These are phyloP conservation scores for Aspergillus melleus DNA, from an alignment of 2,329 filamentous ascomycete genomes.

Conservation along the genomic window DNA sequence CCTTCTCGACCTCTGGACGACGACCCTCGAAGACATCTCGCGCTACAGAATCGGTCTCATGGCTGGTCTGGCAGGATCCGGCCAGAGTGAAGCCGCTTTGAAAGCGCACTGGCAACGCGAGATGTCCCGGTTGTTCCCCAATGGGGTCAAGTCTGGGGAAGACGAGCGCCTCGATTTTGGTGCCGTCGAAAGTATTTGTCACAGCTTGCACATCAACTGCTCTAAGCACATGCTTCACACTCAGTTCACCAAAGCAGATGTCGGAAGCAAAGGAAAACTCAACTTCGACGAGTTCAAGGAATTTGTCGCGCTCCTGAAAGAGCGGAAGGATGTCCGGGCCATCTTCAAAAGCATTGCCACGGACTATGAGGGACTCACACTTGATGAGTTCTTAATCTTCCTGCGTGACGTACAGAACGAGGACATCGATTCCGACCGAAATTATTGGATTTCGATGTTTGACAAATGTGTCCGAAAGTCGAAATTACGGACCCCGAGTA, in stretches of 20 bases:
- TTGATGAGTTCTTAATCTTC: slow-evolving; percentile 74
- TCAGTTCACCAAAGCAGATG: slow-evolving; percentile 73
- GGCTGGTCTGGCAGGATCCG: slow-evolving; percentile 75
- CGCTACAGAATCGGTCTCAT: slow-evolving; percentile 87
- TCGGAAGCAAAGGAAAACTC: slow-evolving; percentile 63
- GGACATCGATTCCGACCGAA: slow-evolving; percentile 65
- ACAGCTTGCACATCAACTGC: slow-evolving; percentile 88
- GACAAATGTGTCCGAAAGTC: slow-evolving; percentile 65
- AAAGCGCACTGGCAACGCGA: slow-evolving; percentile 83
- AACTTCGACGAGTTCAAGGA: slow-evolving; percentile 79
- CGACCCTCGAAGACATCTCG: slow-evolving; percentile 78
- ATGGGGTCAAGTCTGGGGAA: slow-evolving; percentile 46
- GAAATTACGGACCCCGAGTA: slow-evolving; percentile 49
- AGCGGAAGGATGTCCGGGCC: slow-evolving; percentile 74
- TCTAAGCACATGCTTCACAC: slow-evolving; percentile 70
- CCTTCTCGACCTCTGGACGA: slow-evolving; percentile 76
- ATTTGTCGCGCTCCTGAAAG: slow-evolving; percentile 81
- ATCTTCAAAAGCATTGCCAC: slow-evolving; percentile 67
- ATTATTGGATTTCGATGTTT: slow-evolving; percentile 72
- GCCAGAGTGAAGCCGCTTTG: slow-evolving; percentile 77
- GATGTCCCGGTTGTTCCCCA: slow-evolving; percentile 67
- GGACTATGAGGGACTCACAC: slow-evolving; percentile 66
- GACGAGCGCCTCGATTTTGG: slow-evolving; percentile 74
- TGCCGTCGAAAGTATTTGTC: slow-evolving; percentile 80
- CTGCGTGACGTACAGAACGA: slow-evolving; percentile 72